A percentile compares a stretch with the other conserved stretches of the same genome.
Conservation (phyloP, 2,329 filamentous ascomycete species). For the Penicillium sumatraense region DNA sequence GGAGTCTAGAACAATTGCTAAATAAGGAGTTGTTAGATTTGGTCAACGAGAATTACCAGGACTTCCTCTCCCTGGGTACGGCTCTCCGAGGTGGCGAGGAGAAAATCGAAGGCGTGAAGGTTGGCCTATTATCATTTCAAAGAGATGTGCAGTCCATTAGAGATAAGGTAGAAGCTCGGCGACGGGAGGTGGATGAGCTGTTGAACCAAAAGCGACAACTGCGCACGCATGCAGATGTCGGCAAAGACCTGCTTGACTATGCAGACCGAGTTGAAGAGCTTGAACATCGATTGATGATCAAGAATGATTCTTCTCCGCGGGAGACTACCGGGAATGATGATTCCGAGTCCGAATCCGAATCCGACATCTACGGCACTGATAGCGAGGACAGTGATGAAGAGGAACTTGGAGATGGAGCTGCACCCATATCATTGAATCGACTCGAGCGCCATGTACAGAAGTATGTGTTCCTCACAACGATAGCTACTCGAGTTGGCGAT, state of each 20-base stretch:
- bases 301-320: conserved; percentile 34
- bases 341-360: conserved; percentile 37
- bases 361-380: conserved; percentile 41
- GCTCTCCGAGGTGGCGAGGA: conserved; percentile 88
- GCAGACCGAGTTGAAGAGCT: conserved; percentile 60
- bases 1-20: conserved; percentile 77
- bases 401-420: conserved; percentile 43
- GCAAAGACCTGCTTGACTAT: conserved; percentile 54
- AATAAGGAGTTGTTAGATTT: conserved; percentile 88
- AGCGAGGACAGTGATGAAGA: conserved; percentile 44
- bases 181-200: conserved; percentile 64
- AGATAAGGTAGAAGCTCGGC: conserved; percentile 65
- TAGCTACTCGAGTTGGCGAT: conserved; percentile 56
- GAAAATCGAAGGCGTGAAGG: conserved; percentile 84
- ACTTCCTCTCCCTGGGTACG: conserved; percentile 82
- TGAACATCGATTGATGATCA: conserved; percentile 72
- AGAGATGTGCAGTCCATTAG: conserved; percentile 79
- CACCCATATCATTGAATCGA: conserved; percentile 46
- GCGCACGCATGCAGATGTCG: conserved; percentile 65
- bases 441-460: conserved; percentile 62
- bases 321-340: conserved; percentile 6
- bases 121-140: conserved; percentile 83
- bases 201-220: conserved; percentile 71
- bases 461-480: conserved; percentile 60
- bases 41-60: conserved; percentile 92